Base-by-base conservation (phyloP, 352 stramenopile genomes). In the Phytopythium ostracodes region DNA sequence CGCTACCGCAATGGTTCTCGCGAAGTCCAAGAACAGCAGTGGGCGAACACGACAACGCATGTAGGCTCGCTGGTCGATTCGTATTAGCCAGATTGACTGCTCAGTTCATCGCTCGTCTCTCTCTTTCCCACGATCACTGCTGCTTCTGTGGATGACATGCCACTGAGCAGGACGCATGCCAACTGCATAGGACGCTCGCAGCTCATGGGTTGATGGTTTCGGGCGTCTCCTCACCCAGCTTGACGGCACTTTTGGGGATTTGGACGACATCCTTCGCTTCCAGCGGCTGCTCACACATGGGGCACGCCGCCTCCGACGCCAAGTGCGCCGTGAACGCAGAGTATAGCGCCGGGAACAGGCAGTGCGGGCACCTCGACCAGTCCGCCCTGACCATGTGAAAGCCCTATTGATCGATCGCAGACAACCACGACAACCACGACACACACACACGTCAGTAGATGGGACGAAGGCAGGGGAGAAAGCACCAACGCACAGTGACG, bases 301-400 rank as follows among this genome's bases (percentile, higher is more conserved):
- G 84, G 54, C 84, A 94, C 14, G 77, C 79, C 20, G 79, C 58
- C 25, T 94, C 86, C 0, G 73, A 74, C 54, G 79, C 68, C 25
- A 98, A 49, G 40, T 97, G 95, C 38, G 72, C 77, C 11, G 77
- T 65, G 56, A 98, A 96, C 56, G 96, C 82, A 58, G 87, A 95
- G 71, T 91, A 87, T 18, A 98, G 75, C 31, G 89, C 92, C 24
- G 94, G 94, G 72, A 98, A 96, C 2, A 77, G 75, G 60, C 87
- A 97, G 14, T 83, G 74, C 9, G 94, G 94, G 67, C 94, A 98
- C 59, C 85, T 72, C 35, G 79, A 92, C 90, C 91, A 98, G 73
- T 98, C 89, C 49, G 96, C 83, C 59, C 88, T 85, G 52, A 97
- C 77, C 91, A 98, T 98, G 80, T 98, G 94, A 67, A 84, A 89